These are phyloP conservation scores for Rhododendron henanense DNA, from an alignment of 148 eudicot species.

Conservation along the genomic window DNA sequence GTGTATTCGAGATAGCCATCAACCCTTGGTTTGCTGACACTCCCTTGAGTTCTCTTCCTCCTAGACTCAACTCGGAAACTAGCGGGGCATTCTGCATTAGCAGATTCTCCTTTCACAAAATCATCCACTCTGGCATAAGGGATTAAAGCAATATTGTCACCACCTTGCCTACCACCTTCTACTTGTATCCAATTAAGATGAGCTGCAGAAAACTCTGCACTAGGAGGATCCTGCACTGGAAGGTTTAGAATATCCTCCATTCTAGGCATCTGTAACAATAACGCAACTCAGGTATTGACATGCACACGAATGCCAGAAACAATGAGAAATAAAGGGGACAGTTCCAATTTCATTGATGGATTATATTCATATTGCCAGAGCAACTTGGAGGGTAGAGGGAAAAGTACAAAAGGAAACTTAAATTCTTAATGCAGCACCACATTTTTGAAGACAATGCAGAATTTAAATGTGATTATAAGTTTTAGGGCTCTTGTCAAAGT, in stretches of 20 bases:
- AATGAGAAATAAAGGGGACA: neutral
- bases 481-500: too few relatives aligned
- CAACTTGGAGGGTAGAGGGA: neutral
- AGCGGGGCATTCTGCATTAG: conserved; percentile 32
- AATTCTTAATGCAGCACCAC: neutral
- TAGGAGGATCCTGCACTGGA: conserved; percentile 33
- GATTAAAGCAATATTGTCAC: conserved; percentile 30
- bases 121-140: conserved; percentile 30
- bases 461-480: neutral
- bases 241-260: conserved; percentile 35
- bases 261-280: conserved; percentile 25
- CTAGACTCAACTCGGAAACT: conserved; percentile 31
- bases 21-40: conserved; percentile 28
- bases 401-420: neutral
- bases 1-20: conserved; percentile 37
- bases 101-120: conserved; percentile 30
- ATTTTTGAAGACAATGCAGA: neutral
- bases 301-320: neutral
- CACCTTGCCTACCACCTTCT: conserved; percentile 37
- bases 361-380: neutral
- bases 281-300: neutral
- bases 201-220: conserved; percentile 29
- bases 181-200: conserved; percentile 30
- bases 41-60: conserved; percentile 31
- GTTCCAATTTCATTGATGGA: neutral